Base-by-base conservation (phyloP, 1,284 basidiomycete species). In the Sparassis latifolia region DNA sequence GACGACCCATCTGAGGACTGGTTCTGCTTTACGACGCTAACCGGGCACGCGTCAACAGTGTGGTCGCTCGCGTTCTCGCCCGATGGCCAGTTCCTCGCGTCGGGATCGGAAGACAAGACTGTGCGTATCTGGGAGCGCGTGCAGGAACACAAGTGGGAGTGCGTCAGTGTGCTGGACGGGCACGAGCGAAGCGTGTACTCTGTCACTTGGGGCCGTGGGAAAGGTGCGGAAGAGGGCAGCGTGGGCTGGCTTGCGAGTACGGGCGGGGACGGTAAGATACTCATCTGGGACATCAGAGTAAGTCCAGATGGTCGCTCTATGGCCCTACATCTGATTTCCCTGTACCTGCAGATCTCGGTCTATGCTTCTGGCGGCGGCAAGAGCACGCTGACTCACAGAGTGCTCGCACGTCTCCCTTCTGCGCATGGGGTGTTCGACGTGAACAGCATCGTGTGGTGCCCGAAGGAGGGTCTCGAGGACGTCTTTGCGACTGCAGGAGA, bases 1-100 rank as follows among this genome's bases (percentile, higher is more conserved):
- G 95, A 98, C 66, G 96, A 99, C 66, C 92, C 93, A 0, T 81
- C 83, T 27, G 93, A 96, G 58, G 96, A 99, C 67, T 98, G 97
- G 93, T 94, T 83, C 66, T 88, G 86, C 62, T 90, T 92, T 59
- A 68, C 82, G 50, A 93, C 92, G 1, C 76, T 97, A 3, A 78
- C 78, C 1, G 92, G 92, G 2, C 89, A 94, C 61, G 70, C 78
- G 0, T 88, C 88, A 2, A 99, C 97, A 0, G 93, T 99, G 5
- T 99, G 97, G 97, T 79, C 85, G 1, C 65, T 98, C 37, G 80
- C 88, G 1, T 89, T 85, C 78, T 86, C 89, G 6, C 95, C 66
- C 87, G 1, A 81, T 51, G 92, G 92, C 1, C 73, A 75, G 46
- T 96, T 86, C 66, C 80, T 99, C 29, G 94, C 93, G 0, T 89